Percentiles rank a stretch among this genome's conserved stretches.
phyloP scores from a whole-genome alignment of 495 filamentous ascomycete species.

The Penicillium angulare region DNA sequence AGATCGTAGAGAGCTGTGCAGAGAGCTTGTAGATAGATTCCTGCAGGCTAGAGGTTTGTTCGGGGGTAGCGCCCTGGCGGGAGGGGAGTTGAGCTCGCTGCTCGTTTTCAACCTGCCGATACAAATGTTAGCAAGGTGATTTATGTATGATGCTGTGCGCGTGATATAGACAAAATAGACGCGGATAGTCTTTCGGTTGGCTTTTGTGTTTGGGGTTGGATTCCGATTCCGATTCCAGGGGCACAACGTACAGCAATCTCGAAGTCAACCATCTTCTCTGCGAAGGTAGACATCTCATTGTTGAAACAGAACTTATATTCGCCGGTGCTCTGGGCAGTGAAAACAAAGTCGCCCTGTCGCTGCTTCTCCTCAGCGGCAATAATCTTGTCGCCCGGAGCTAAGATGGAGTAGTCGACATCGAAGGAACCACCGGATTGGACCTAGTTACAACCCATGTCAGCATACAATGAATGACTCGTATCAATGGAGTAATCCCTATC shows the following conservation, averaged over 20 bases:
- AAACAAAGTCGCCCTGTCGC: slow-evolving; percentile 96
- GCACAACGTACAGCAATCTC: slow-evolving; percentile 79
- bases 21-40: slow-evolving; percentile 97
- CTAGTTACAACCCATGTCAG: slow-evolving; percentile 38
- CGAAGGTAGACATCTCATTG: slow-evolving; percentile 96
- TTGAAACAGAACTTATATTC: slow-evolving; percentile 98
- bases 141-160: no score
- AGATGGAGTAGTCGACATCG: slow-evolving; percentile 90
- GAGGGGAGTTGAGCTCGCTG: slow-evolving; percentile 75
- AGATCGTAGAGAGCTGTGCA: slow-evolving; percentile 90
- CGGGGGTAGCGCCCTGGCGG: slow-evolving; percentile 85
- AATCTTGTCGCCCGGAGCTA: slow-evolving; percentile 75
- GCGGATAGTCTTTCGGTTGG: not conserved
- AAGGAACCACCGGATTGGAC: slow-evolving; percentile 96
- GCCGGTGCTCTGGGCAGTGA: slow-evolving; percentile 88
- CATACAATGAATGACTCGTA: no score
- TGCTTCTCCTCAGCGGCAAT: slow-evolving; percentile 90
- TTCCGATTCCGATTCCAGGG: no score
- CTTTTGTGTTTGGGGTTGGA: not conserved
- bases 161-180: no score
- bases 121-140: slow-evolving; percentile 9
- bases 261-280: slow-evolving; percentile 98
- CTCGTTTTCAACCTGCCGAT: slow-evolving; percentile 86
- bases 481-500: not conserved
- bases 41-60: slow-evolving; percentile 88